Evolutionary conservation across 2,329 filamentous ascomycete species (phyloP).

Genomic region (Paecilomyces dactylethromorphus): DNA sequence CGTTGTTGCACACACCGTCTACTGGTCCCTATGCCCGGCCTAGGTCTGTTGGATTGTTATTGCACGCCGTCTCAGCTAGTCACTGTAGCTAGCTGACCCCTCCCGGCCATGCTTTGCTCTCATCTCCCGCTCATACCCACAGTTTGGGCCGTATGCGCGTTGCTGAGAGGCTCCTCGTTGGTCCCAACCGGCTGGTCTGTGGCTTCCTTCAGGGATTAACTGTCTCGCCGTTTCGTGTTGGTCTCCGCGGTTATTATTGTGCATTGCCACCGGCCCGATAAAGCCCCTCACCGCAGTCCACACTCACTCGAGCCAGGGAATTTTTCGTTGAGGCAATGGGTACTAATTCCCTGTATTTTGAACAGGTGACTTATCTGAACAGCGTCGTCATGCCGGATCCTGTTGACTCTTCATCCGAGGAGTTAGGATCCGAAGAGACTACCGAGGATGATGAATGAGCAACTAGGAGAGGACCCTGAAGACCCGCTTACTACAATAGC

Average conservation of each 20-base stretch:
- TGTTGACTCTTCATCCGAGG: constrained; percentile 27
- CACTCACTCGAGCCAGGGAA: not conserved
- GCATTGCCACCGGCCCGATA: not conserved
- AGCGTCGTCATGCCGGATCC: constrained; percentile 67
- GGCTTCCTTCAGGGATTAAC: not conserved
- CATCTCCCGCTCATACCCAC: constrained; percentile 1
- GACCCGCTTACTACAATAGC: not conserved
- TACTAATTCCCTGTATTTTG: not conserved
- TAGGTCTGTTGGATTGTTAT: not conserved
- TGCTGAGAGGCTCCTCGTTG: not conserved
- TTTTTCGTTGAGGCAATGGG: not conserved
- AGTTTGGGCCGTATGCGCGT: not conserved
- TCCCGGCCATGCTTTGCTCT: not conserved
- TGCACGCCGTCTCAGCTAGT: not conserved
- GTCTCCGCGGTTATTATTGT: not conserved
- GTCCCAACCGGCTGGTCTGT: not conserved
- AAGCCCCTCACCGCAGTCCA: not conserved
- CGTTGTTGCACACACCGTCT: constrained; percentile 14
- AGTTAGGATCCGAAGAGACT: constrained; percentile 26
- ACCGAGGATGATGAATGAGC: constrained; percentile 15
- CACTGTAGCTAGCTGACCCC: constrained; percentile 3
- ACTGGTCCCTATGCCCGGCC: constrained; percentile 9
- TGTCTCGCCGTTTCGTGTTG: not conserved
- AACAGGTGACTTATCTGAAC: constrained; percentile 64
- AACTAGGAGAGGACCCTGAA: constrained; percentile 5